Conservation (phyloP, 2,329 filamentous ascomycete genomes). For the Lasiodiplodia hormozganensis region DNA sequence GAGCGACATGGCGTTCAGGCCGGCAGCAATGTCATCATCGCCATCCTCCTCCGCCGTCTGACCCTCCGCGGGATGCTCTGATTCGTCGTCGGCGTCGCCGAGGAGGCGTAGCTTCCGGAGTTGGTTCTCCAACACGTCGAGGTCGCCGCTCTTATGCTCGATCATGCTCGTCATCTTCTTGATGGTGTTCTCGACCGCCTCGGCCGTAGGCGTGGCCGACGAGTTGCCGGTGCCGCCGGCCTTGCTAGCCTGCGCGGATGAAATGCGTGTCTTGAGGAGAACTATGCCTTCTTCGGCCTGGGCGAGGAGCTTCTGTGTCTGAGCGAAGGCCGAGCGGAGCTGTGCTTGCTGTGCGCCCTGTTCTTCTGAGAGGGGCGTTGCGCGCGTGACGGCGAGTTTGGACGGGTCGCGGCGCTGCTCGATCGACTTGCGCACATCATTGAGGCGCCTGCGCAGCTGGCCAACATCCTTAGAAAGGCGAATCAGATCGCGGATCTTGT, state of each 20-base stretch:
- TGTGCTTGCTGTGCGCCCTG: slow-evolving; percentile 84
- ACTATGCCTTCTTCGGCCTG: slow-evolving; percentile 82
- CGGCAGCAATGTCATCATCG: slow-evolving; percentile 23
- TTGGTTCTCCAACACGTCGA: slow-evolving; percentile 88
- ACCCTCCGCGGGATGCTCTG: slow-evolving; percentile 35
- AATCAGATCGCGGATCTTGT: slow-evolving; percentile 72
- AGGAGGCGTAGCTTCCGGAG: slow-evolving; percentile 68
- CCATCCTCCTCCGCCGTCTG: not conserved
- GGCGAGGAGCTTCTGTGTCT: slow-evolving; percentile 75
- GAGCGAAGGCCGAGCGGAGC: slow-evolving; percentile 76
- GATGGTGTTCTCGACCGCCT: slow-evolving; percentile 90
- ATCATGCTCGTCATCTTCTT: slow-evolving; percentile 91
- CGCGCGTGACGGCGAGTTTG: slow-evolving; percentile 67
- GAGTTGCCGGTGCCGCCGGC: slow-evolving; percentile 51
- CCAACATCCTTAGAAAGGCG: slow-evolving; percentile 73
- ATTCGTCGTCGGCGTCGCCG: slow-evolving; percentile 30
- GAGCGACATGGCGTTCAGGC: slow-evolving; percentile 30
- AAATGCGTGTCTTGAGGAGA: slow-evolving; percentile 79
- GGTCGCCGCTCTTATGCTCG: slow-evolving; percentile 87
- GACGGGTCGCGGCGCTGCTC: slow-evolving; percentile 72
- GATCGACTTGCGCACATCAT: slow-evolving; percentile 80
- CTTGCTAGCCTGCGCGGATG: slow-evolving; percentile 60
- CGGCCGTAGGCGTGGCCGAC: slow-evolving; percentile 75
- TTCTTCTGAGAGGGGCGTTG: slow-evolving; percentile 81
- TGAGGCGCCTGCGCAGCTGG: slow-evolving; percentile 67